Conservation (phyloP, 345 rosid genomes). For the Populus pruinosa region DNA sequence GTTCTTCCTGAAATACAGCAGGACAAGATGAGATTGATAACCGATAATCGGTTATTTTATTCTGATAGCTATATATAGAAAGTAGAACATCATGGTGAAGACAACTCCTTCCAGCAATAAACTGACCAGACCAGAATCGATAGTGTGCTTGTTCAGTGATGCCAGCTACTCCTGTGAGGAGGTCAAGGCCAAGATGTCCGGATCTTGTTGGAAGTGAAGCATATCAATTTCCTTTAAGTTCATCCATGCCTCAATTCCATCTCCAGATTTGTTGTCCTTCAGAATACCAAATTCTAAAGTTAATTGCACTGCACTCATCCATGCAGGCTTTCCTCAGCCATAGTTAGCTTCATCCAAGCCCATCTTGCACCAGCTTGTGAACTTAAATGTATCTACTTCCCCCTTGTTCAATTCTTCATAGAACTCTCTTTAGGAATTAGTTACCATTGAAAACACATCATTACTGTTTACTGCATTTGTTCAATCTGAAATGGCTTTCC, state of each 20-base stretch:
- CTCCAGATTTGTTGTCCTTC: not conserved
- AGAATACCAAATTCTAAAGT: not conserved
- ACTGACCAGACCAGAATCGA: not conserved
- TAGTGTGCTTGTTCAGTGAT: not conserved
- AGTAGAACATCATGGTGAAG: too few relatives aligned
- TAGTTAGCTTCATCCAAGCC: not conserved
- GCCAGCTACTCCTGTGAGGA: not conserved
- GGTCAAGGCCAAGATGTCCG: not conserved
- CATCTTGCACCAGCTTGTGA: not conserved
- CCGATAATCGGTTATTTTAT: too few relatives aligned
- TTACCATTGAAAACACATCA: not conserved
- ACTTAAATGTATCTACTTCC: not conserved
- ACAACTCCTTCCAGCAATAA: too few relatives aligned
- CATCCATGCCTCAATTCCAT: constrained; percentile 11
- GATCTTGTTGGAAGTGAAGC: not conserved
- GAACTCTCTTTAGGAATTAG: not conserved
- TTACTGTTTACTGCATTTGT: too few relatives aligned
- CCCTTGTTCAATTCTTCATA: not conserved
- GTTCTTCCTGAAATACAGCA: too few relatives aligned
- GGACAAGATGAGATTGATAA: too few relatives aligned
- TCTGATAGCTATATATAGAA: too few relatives aligned
- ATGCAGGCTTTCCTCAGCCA: not conserved
- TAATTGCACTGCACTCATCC: not conserved
- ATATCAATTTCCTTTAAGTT: not conserved
- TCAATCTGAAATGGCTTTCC: not conserved